A percentile compares a stretch with the other conserved stretches of the same genome.
These are phyloP conservation scores for Cadophora luteo-olivacea DNA, from an alignment of 2,329 filamentous ascomycete species.

Conservation along the genomic window DNA sequence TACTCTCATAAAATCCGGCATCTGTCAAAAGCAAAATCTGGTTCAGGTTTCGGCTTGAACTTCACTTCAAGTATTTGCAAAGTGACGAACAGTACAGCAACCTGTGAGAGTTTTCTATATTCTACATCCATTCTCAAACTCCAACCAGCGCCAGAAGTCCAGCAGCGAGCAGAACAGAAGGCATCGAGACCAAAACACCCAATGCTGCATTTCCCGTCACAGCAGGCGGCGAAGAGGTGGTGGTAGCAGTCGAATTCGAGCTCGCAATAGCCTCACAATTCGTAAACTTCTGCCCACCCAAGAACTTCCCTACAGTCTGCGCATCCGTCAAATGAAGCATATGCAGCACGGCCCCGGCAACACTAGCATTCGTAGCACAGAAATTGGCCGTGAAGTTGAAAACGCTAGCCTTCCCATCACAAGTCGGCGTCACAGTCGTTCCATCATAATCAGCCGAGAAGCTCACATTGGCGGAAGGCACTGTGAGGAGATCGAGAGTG, in stretches of 20 bases:
- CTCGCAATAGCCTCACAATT: constrained; percentile 29
- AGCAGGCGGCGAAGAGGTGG: constrained; percentile 15
- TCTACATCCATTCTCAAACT: constrained; percentile 1
- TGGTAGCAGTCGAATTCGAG: constrained; percentile 20
- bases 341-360: constrained; percentile 32
- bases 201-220: constrained; percentile 16
- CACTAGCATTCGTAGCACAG: constrained; percentile 36
- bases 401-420: constrained; percentile 34
- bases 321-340: constrained; percentile 34
- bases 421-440: constrained; percentile 36
- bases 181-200: neutral
- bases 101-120: neutral
- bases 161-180: constrained; percentile 7
- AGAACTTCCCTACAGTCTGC: constrained; percentile 32
- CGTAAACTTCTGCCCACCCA: constrained; percentile 38
- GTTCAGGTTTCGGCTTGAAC: neutral
- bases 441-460: constrained; percentile 38
- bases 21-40: neutral
- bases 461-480: constrained; percentile 35
- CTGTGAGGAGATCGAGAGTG: constrained; percentile 33
- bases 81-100: neutral
- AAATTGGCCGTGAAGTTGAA: constrained; percentile 41
- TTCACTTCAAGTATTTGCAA: neutral
- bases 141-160: constrained; percentile 7
- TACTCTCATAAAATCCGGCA: too few relatives aligned